These are phyloP conservation scores for Alternaria hordeiaustralica DNA, from an alignment of 2,329 filamentous ascomycete genomes.

Conservation along the genomic window DNA sequence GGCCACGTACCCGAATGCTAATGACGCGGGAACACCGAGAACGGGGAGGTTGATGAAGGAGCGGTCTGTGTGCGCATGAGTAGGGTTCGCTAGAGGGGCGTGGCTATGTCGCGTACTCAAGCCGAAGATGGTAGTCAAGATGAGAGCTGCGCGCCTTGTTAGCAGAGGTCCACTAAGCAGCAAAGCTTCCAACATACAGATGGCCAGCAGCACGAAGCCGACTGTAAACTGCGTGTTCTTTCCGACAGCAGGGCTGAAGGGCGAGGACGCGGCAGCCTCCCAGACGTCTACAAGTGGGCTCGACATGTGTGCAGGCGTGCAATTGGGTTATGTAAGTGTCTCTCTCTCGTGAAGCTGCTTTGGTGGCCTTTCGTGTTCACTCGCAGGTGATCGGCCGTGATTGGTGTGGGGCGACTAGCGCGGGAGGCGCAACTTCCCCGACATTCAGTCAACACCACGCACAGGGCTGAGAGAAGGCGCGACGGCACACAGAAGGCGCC, in stretches of 20 bases:
- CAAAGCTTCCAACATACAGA: constrained; percentile 57
- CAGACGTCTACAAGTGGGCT: constrained; percentile 78
- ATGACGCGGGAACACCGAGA: constrained; percentile 83
- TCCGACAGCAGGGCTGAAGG: constrained; percentile 78
- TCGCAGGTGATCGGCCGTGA: constrained; percentile 19
- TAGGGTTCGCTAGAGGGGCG: background rate
- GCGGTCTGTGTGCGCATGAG: constrained; percentile 77
- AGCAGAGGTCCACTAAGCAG: constrained; percentile 28
- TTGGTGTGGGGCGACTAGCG: constrained; percentile 25
- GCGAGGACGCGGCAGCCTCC: constrained; percentile 88
- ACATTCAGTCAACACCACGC: constrained; percentile 16
- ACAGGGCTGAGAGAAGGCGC: constrained; percentile 15
- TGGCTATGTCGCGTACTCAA: constrained; percentile 68
- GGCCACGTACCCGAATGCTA: constrained; percentile 81
- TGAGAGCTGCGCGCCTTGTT: constrained; percentile 58
- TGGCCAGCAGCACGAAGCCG: constrained; percentile 75
- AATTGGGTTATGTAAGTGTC: constrained; percentile 20
- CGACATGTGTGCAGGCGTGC: constrained; percentile 43
- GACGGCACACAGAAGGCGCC: constrained; percentile 14
- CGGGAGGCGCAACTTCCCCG: constrained; percentile 25
- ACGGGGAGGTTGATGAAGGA: constrained; percentile 77
- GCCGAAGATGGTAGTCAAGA: constrained; percentile 80
- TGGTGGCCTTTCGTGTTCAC: constrained; percentile 33
- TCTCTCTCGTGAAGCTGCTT: constrained; percentile 20
- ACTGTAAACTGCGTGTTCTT: constrained; percentile 86